Evolutionary conservation across 768 basidiomycete genomes (phyloP), one percentile per base, ranked within the genome.

Genomic region (Solioccasus polychromus): DNA sequence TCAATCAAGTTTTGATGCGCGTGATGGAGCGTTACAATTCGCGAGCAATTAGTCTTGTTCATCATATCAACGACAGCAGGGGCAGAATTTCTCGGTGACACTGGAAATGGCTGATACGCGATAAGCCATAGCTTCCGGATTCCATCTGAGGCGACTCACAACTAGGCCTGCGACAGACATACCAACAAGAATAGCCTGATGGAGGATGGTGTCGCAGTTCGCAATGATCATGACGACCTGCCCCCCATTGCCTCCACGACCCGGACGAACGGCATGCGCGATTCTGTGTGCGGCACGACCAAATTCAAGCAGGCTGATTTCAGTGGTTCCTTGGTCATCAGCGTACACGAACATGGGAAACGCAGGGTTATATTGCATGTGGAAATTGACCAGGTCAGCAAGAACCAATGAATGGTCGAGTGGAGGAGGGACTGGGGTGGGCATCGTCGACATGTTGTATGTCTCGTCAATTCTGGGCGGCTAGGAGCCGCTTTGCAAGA

Each of bases 221-320:
- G 70, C 68, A 12, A 71, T 49, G 20, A 70, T 35, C 30, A 64
- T 61, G 4, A 70, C 61, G 8, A 68, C 58, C 25, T 61, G 43
- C 9, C 61, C 59, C 26, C 63, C 57, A 1, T 38, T 0, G 7
- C 59, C 55, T 23, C 42, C 41, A n/a, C 50, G 47, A 6, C 42
- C 46, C 9, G 59, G 60, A 9, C 54, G 53, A 15, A 62, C n/a
- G 9, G 38, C 50, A 23, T 62, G 58, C 1, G 66, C 66, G 3
- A 61, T 55, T 17, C 68, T 60, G 32, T 68, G 64, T 34, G 54
- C 51, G 0, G 64, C 69, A n/a, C 56, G 61, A 41, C 50, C 57
- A 3, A 63, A 63, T 34, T 65, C 63, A 4, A 61, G 49, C 37
- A 45, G 54, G 0, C 50, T 39, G 20, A 65, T 53, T 11, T 55